These are phyloP conservation scores for Lentinula guzmanii DNA, from an alignment of 768 basidiomycete species.

Conservation along the genomic window DNA sequence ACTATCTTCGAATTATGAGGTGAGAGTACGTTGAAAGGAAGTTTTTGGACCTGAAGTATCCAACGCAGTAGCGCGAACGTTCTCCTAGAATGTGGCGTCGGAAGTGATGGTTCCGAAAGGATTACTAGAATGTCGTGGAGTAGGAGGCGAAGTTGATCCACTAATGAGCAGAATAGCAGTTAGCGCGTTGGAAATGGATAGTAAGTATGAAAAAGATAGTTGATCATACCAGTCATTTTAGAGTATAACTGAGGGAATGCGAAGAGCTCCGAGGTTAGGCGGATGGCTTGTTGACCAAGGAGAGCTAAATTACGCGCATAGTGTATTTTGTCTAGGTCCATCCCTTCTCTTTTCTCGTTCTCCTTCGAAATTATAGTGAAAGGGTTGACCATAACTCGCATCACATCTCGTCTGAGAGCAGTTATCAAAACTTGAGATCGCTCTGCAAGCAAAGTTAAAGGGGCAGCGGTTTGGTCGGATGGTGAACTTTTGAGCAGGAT, in stretches of 20 bases:
- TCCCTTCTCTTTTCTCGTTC: not conserved
- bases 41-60: conserved; percentile 41
- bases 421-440: conserved; percentile 5
- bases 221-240: conserved; percentile 43
- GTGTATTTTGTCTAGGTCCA: conserved; percentile 30
- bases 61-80: conserved; percentile 35
- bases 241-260: conserved; percentile 37
- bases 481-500: conserved; percentile 15
- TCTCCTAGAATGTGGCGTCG: conserved; percentile 37
- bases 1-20: conserved; percentile 24
- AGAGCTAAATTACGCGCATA: conserved; percentile 32
- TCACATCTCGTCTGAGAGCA: not conserved
- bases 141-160: conserved; percentile 34
- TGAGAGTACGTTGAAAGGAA: conserved; percentile 35
- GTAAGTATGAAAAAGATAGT: not conserved
- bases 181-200: not conserved
- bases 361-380: conserved; percentile 4
- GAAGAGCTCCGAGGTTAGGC: conserved; percentile 45
- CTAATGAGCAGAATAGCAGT: conserved; percentile 20
- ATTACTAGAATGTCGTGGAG: conserved; percentile 40
- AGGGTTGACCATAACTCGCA: conserved; percentile 9
- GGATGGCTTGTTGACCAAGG: conserved; percentile 50
- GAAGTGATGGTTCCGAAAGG: conserved; percentile 25
- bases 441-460: conserved; percentile 18
- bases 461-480: conserved; percentile 17